Evolutionary conservation across 202 grass and related monocot genomes (phyloP).

Genomic region (Carex sylvatica): DNA sequence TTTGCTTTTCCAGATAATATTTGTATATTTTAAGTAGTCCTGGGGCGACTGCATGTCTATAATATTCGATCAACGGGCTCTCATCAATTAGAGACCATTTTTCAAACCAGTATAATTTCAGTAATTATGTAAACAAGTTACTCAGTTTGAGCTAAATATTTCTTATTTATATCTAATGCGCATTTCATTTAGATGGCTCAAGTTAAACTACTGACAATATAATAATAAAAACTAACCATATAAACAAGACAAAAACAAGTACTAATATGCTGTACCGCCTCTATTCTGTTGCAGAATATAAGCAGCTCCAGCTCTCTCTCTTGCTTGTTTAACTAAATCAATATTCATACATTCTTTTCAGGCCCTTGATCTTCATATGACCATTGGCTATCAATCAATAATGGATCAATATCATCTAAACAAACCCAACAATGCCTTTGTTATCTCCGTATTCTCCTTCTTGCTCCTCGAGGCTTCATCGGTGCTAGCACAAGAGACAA

Average conservation of each 20-base stretch:
- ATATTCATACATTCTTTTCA: neutral
- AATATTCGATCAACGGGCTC: no score
- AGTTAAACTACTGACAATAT: no score
- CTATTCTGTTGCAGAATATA: constrained; percentile 6
- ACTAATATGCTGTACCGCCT: neutral
- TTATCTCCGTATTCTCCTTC: neutral
- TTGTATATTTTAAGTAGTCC: no score
- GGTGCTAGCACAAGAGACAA: neutral
- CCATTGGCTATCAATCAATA: neutral
- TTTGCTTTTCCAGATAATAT: no score
- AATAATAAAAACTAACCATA: no score
- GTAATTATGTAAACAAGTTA: neutral
- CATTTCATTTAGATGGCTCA: neutral
- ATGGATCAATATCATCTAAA: neutral
- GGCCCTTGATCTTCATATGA: neutral
- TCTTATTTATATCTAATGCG: neutral
- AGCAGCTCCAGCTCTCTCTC: neutral
- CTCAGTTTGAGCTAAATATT: neutral
- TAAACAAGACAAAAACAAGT: no score
- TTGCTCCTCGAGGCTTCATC: neutral
- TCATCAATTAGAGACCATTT: no score
- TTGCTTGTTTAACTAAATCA: neutral
- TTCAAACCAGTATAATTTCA: no score
- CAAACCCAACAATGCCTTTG: neutral
- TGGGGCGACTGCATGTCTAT: no score